Percentiles rank a stretch among this genome's conserved stretches.
Conservation (phyloP, 2,329 filamentous ascomycete species). For the Aspergillus viridinutans region DNA sequence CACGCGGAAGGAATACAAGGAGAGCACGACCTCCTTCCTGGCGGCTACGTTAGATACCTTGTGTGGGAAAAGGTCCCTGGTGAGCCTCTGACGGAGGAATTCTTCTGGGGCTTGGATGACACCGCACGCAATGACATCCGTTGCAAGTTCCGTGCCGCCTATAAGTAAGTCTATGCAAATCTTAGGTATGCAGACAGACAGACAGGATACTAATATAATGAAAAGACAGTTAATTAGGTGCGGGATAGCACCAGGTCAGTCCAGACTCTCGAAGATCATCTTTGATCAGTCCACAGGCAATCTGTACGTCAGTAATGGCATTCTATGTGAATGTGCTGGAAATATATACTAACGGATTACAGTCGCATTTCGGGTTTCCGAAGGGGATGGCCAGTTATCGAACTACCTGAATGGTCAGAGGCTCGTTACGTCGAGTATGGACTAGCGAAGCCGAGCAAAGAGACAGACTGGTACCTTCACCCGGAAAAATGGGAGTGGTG, state of each 20-base stretch:
- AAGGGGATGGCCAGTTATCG: conserved; percentile 13
- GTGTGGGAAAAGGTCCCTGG: conserved; percentile 15
- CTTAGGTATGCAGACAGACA: background rate
- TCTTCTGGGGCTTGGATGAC: conserved; percentile 14
- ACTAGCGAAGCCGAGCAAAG: conserved; percentile 6
- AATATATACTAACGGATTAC: conserved; percentile 8
- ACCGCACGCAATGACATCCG: conserved; percentile 11
- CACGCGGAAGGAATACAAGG: conserved; percentile 11
- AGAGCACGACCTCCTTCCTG: conserved; percentile 12
- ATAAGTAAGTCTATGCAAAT: conserved; percentile 13
- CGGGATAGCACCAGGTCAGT: conserved; percentile 4
- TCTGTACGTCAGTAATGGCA: conserved; percentile 10
- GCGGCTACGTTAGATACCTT: conserved; percentile 14
- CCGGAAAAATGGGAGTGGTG: conserved; percentile 9
- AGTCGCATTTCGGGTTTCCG: conserved; percentile 12
- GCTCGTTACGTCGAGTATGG: conserved; percentile 10
- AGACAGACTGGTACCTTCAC: conserved; percentile 8
- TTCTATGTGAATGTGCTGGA: conserved; percentile 3
- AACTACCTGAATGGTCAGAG: conserved; percentile 11
- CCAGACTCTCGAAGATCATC: conserved; percentile 16
- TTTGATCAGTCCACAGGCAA: conserved; percentile 14
- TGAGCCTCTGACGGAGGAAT: conserved; percentile 11
- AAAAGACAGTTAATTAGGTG: conserved; percentile 12
- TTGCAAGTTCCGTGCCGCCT: conserved; percentile 13
- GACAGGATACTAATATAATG: conserved; percentile 4